phyloP scores from a whole-genome alignment of 108 stramenopile species.

The Skeletonema potamos region DNA sequence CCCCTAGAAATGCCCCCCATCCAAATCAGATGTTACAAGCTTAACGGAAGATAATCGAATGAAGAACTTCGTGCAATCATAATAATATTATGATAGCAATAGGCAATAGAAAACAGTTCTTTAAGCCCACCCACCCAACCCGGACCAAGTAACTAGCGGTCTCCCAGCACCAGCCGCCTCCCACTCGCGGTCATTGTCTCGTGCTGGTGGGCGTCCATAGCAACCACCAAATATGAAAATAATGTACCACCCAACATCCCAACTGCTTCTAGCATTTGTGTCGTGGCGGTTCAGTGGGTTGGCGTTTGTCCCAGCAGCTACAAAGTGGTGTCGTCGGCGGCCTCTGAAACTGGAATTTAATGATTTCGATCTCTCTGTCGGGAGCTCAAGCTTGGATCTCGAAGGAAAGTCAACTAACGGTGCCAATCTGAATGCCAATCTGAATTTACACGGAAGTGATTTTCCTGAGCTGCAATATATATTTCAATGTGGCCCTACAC shows the following conservation, averaged over 20 bases:
- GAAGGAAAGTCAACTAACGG: neutral
- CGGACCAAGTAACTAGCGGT: too few species aligned
- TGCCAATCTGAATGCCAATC: neutral
- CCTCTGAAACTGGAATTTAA: neutral
- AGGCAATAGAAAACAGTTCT: too few species aligned
- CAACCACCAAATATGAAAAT: neutral
- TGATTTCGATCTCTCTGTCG: neutral
- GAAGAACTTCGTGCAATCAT: too few species aligned
- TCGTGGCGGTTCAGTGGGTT: neutral
- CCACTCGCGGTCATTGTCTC: too few species aligned
- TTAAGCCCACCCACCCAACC: too few species aligned
- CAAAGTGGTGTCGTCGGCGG: neutral
- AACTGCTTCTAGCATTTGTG: neutral
- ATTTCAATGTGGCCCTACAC: slow-evolving; percentile 7
- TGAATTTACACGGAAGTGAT: neutral
- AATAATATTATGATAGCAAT: too few species aligned
- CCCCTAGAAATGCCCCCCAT: too few species aligned
- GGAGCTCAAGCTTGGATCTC: neutral
- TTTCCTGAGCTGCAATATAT: slow-evolving; percentile 17
- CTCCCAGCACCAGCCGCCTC: too few species aligned
- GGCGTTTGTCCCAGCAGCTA: neutral
- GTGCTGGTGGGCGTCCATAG: too few species aligned
- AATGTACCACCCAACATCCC: neutral
- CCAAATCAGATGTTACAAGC: too few species aligned
- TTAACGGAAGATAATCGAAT: too few species aligned